Base-by-base conservation (phyloP, 2,329 filamentous ascomycete species). In the Aspergillus eucalypticola region DNA sequence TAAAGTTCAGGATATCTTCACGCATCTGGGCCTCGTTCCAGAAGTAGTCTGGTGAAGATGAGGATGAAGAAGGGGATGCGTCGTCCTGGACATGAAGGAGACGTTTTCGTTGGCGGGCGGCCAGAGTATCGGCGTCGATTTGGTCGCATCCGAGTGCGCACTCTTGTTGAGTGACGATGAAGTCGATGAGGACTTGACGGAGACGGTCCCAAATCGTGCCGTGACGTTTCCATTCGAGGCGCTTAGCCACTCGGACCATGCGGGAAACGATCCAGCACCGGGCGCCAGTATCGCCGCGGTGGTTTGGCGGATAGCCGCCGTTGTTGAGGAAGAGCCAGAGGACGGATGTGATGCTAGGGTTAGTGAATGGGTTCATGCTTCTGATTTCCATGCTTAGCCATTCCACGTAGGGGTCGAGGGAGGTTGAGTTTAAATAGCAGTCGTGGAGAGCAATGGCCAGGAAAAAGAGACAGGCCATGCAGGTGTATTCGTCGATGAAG, bases 401-500 rank as follows among this genome's bases (percentile, higher is more conserved):
- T 5, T 67, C 59, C 11, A 73, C 56, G 58, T 71, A 73, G 8
- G 58, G 55, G 58, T 70, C 69, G 19, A 73, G 72, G 50, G 66
- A 67, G 51, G 63, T 60, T 13, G 66, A 65, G 4, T 62, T 67
- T 11, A 61, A 32, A 54, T 73, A 73, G 49, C 63, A 69, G 52
- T 73, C 69, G 38, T 71, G 66, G 6, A 73, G 61, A 5, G 67
- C 69, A 52, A 71, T 51, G 50, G 67, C 68, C 17, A 73, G 64
- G 58, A 73, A 73, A 23, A 73, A 65, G 32, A 73, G 64, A 39
- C 71, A 73, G 15, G 70, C 62, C 63, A 73, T 68, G 57, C 71
- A 71, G 8, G 69, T 66, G 52, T 72, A 72, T 63, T 73, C 71
- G 55, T 73, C 71, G 46, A 73, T 73, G 44, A 71, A 73, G 8